Percentiles rank a stretch among this genome's conserved stretches.
Evolutionary conservation across 139 green algal genomes (phyloP).

Genomic region (Penium margaritaceum): DNA sequence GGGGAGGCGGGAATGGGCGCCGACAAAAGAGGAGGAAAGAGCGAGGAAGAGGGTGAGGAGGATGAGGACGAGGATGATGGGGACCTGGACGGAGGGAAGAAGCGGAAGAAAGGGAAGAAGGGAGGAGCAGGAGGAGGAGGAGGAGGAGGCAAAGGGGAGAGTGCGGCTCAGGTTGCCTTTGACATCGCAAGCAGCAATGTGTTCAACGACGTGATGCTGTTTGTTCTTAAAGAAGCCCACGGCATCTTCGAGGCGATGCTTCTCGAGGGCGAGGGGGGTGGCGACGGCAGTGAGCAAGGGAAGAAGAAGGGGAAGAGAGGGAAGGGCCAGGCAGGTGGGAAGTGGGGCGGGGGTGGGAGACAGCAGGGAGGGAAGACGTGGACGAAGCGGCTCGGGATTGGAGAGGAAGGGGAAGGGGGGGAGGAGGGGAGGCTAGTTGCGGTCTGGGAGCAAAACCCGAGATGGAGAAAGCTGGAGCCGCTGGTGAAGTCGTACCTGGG

Average conservation of each 20-base stretch:
- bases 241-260: constrained; percentile 67
- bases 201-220: constrained; percentile 78
- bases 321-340: background rate
- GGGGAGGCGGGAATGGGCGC: constrained; percentile 13
- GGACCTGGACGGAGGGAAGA: too few species aligned
- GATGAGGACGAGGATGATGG: background rate
- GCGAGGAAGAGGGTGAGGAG: background rate
- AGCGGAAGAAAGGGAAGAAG: too few species aligned
- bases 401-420: constrained; percentile 3
- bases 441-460: background rate
- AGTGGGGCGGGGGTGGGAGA: background rate
- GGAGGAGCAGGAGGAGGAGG: constrained; percentile 28
- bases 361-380: constrained; percentile 8
- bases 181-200: constrained; percentile 60
- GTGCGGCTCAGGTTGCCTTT: background rate
- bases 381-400: background rate
- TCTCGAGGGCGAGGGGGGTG: too few species aligned
- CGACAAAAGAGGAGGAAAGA: background rate
- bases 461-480: constrained; percentile 69
- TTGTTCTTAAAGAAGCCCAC: constrained; percentile 74
- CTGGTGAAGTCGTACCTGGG: constrained; percentile 82
- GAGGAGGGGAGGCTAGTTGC: background rate
- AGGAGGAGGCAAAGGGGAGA: constrained; percentile 14
- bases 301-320: background rate
- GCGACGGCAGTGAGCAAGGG: background rate